phyloP scores from a whole-genome alignment of 2,329 filamentous ascomycete species.

The Diplodia sapinea region DNA sequence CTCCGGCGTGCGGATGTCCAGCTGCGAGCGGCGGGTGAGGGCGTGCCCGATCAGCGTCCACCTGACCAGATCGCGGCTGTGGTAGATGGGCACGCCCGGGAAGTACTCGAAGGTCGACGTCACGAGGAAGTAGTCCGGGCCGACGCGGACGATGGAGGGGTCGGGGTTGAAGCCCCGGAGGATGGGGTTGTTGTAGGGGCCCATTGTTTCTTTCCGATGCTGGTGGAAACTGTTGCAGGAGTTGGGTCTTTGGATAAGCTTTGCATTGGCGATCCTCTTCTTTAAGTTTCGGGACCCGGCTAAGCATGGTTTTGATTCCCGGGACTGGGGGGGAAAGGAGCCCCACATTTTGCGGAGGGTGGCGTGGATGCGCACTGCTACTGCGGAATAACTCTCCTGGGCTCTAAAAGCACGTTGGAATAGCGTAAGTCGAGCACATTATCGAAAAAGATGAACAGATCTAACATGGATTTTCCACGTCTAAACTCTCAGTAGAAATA shows the following conservation, averaged over 20 bases:
- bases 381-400: background rate
- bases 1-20: conserved; percentile 47
- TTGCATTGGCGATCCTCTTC: background rate
- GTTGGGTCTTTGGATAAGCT: background rate
- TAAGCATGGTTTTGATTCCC: background rate
- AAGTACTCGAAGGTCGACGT: conserved; percentile 69
- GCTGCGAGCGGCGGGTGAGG: conserved; percentile 57
- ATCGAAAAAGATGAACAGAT: background rate
- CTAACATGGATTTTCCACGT: background rate
- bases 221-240: too few species aligned
- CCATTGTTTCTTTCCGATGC: background rate
- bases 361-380: background rate
- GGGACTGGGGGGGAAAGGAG: background rate
- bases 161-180: conserved; percentile 68
- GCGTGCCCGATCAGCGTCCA: conserved; percentile 62
- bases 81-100: conserved; percentile 66
- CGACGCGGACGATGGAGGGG: conserved; percentile 60
- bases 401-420: background rate
- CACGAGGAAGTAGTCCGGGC: conserved; percentile 62
- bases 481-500: background rate
- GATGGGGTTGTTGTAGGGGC: conserved; percentile 54
- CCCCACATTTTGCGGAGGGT: background rate
- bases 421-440: background rate
- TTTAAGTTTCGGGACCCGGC: background rate
- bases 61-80: conserved; percentile 59